phyloP scores from a whole-genome alignment of 2,329 filamentous ascomycete genomes.

The Purpureocillium lavendulum region DNA sequence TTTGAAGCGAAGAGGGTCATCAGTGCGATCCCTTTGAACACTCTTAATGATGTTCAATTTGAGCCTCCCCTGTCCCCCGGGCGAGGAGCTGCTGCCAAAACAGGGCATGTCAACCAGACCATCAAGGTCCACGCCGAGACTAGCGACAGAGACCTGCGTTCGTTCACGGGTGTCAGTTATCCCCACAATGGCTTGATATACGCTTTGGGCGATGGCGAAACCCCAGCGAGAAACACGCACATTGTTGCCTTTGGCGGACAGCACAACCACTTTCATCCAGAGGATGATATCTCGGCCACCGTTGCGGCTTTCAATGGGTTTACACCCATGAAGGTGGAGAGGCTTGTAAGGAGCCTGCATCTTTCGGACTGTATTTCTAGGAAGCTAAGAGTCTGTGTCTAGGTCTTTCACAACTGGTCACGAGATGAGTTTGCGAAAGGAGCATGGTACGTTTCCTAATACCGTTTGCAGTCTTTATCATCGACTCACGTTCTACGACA shows the following conservation, averaged over 20 bases:
- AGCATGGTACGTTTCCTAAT: constrained; percentile 21
- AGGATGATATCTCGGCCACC: constrained; percentile 26
- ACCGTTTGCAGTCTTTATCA: too few species aligned
- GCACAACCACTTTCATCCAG: constrained; percentile 33
- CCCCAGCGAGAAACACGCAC: constrained; percentile 36
- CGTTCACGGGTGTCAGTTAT: constrained; percentile 33
- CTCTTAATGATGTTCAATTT: constrained; percentile 30
- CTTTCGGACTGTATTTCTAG: neutral
- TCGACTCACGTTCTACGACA: neutral
- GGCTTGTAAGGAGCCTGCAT: constrained; percentile 12
- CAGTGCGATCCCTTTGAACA: constrained; percentile 34
- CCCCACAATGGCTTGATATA: constrained; percentile 33
- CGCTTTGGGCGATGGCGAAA: constrained; percentile 34
- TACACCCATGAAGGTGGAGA: constrained; percentile 20
- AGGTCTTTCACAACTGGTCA: constrained; percentile 40
- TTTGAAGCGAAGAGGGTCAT: constrained; percentile 25
- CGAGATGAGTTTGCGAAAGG: constrained; percentile 38
- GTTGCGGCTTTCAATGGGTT: constrained; percentile 23
- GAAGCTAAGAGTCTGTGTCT: neutral
- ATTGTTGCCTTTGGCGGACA: constrained; percentile 35
- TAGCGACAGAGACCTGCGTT: constrained; percentile 28
- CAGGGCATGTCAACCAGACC: constrained; percentile 35
- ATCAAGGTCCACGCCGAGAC: constrained; percentile 38
- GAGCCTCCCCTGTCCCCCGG: constrained; percentile 26
- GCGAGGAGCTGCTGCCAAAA: constrained; percentile 25